phyloP scores from a whole-genome alignment of 176 grass and related monocot genomes.

The Aegilops sharonensis region DNA sequence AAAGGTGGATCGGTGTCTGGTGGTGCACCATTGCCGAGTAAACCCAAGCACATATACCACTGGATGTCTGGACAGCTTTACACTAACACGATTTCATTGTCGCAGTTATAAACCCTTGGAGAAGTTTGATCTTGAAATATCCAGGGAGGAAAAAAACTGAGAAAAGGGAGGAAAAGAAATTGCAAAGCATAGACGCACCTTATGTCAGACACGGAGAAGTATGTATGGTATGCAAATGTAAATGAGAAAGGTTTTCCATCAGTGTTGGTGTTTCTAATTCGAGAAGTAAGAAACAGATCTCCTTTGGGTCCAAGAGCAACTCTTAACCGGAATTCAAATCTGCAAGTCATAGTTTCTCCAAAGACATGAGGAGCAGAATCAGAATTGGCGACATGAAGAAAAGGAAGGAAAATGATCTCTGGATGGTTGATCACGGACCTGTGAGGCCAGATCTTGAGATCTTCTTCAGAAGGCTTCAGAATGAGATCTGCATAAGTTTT shows the following conservation, averaged over 20 bases:
- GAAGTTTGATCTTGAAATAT: constrained; percentile 20
- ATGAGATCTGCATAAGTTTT: constrained; percentile 84
- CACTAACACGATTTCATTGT: neutral
- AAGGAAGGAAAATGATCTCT: neutral
- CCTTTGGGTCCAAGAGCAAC: constrained; percentile 75
- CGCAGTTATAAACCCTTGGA: neutral
- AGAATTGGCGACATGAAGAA: constrained; percentile 17
- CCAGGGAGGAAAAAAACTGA: neutral
- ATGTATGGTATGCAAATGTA: constrained; percentile 86
- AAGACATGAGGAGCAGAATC: constrained; percentile 3
- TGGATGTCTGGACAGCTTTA: neutral
- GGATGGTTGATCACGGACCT: constrained; percentile 41
- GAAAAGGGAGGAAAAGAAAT: constrained; percentile 27
- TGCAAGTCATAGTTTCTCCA: constrained; percentile 26
- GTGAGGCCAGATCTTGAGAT: constrained; percentile 82
- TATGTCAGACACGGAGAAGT: constrained; percentile 80
- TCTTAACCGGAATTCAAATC: constrained; percentile 77
- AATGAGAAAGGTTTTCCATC: constrained; percentile 85
- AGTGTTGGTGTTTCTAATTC: constrained; percentile 73
- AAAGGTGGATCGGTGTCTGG: neutral
- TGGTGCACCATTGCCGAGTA: neutral
- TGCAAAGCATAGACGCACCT: constrained; percentile 7
- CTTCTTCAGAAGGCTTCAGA: constrained; percentile 76
- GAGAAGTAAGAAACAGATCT: constrained; percentile 72
- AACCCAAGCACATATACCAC: constrained; percentile 12